A percentile compares a stretch with the other conserved stretches of the same genome.
These are phyloP conservation scores for Amanita pallidorosea DNA, from an alignment of 768 basidiomycete genomes.

Conservation along the genomic window DNA sequence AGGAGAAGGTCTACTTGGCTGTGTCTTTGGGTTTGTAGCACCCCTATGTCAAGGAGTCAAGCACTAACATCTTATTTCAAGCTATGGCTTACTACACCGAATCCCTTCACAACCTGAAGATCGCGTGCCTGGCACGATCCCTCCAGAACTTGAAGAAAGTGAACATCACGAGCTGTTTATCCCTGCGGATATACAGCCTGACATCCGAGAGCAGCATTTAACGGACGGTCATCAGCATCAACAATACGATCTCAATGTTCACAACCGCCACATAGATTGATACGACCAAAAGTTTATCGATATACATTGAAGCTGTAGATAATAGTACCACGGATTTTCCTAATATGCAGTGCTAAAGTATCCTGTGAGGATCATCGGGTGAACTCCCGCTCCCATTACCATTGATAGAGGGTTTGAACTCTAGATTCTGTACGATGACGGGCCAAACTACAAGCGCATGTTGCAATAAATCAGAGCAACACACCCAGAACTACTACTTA, in stretches of 20 bases:
- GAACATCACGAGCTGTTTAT: constrained; percentile 54
- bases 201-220: constrained; percentile 8
- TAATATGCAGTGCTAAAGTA: not conserved
- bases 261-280: not conserved
- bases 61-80: constrained; percentile 17
- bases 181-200: constrained; percentile 45
- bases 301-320: not conserved
- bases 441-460: constrained; percentile 44
- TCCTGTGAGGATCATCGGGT: constrained; percentile 3
- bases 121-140: constrained; percentile 43
- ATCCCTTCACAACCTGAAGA: constrained; percentile 73
- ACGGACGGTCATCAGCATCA: not conserved
- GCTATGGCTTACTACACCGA: constrained; percentile 86
- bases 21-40: constrained; percentile 78
- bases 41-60: not conserved
- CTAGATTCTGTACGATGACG: constrained; percentile 48
- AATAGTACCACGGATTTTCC: not conserved
- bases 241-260: not conserved
- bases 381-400: constrained; percentile 6
- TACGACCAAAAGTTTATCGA: not conserved
- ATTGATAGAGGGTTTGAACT: constrained; percentile 36
- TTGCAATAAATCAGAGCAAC: not conserved
- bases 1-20: constrained; percentile 90
- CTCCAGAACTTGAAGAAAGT: constrained; percentile 40
- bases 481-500: constrained; percentile 12